Conservation (phyloP, 1,284 basidiomycete species). For the Anthracocystis walkeri region DNA sequence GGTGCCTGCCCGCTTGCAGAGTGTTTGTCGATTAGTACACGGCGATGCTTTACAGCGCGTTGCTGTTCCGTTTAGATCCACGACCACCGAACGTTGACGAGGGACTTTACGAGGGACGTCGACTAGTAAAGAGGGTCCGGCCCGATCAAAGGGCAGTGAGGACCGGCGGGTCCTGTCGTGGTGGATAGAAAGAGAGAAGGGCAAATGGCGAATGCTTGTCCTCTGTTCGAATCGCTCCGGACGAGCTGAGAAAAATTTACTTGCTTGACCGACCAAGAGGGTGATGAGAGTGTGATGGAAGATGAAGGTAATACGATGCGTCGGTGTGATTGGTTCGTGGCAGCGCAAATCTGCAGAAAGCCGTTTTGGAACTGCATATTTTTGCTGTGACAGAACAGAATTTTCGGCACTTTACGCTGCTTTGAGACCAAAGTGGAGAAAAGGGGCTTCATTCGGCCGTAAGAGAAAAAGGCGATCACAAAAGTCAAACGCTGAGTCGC, state of each 20-base stretch:
- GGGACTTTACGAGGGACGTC: not conserved
- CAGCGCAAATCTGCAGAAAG: not conserved
- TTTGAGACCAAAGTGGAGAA: constrained; percentile 5
- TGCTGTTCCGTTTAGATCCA: not conserved
- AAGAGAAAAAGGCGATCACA: constrained; percentile 9
- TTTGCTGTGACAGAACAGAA: not conserved
- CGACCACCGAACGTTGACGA: not conserved
- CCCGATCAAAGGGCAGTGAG: constrained; percentile 25
- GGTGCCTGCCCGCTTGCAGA: constrained; percentile 5
- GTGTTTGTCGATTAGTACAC: not conserved
- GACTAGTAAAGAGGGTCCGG: constrained; percentile 9
- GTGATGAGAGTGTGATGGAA: constrained; percentile 9
- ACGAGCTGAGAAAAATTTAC: constrained; percentile 21
- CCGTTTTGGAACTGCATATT: constrained; percentile 11
- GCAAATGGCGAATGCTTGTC: not conserved
- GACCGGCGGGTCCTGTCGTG: constrained; percentile 14
- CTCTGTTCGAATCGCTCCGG: not conserved
- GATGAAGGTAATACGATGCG: constrained; percentile 2
- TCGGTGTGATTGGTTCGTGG: constrained; percentile 13
- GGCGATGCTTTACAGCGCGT: not conserved
- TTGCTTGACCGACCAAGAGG: constrained; percentile 14
- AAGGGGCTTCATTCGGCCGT: constrained; percentile 8
- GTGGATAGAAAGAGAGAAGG: constrained; percentile 8
- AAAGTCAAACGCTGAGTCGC: constrained; percentile 14
- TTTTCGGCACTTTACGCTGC: not conserved